Evolutionary conservation across 2,329 filamentous ascomycete genomes (phyloP), one percentile per base, ranked within the genome.

Genomic region (Fusarium sp.): DNA sequence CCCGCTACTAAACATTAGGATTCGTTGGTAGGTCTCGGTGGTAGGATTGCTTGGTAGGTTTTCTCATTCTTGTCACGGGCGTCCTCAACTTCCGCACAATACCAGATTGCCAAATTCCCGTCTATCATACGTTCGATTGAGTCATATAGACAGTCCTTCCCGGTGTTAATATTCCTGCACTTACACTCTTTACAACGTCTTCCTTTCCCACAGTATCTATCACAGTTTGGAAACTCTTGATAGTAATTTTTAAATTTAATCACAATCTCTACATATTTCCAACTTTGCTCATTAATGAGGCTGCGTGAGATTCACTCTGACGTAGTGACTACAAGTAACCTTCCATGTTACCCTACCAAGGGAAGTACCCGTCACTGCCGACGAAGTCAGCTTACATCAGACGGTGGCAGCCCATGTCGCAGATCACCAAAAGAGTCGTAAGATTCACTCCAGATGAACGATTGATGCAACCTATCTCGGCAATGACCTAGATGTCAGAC

Each of bases 331-430:
- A 11, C 34, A n/a, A 6, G 34, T 4, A n/a, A 38, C 34, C 5
- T n/a, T 38, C 34, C 9, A n/a, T 1, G 34, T 14, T 2, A 8
- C 6, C 20, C 46, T 29, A 12, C 11, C 12, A n/a, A 29, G 6
- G 4, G n/a, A n/a, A 6, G 1, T 30, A 0, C 1, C 16, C 5
- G 27, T 44, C 4, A 1, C 5, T n/a, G 49, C 15, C 7, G 20
- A 3, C 2, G 4, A 4, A 9, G 14, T 43, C 47, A 25, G 59
- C 50, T 57, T 44, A 57, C 43, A n/a, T 63, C 60, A 63, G 58
- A 63, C 12, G 9, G 25, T 0, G 18, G 46, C 9, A 16, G 5
- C 16, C 32, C 42, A 42, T 18, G 22, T 12, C 9, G 30, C 18
- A 10, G 32, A 27, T 40, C 22, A 40, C 12, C 16, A 18, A 10